phyloP scores from a whole-genome alignment of 495 filamentous ascomycete genomes.

The Neurospora sp. region DNA sequence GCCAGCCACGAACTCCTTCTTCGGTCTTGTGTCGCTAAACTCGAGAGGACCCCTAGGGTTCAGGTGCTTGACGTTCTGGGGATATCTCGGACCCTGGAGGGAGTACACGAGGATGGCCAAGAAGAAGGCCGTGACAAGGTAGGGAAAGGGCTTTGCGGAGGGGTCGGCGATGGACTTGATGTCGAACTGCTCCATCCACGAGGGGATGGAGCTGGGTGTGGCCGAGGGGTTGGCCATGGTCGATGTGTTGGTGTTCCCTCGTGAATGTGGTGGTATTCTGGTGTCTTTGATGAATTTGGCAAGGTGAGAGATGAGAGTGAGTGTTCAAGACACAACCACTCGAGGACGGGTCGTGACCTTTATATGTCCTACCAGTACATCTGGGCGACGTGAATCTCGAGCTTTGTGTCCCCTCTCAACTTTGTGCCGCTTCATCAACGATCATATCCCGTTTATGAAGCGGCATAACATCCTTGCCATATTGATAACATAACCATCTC shows the following conservation, averaged over 20 bases:
- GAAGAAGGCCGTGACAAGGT: conserved; percentile 1
- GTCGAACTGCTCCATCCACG: background rate
- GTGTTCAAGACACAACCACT: background rate
- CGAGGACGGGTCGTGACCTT: background rate
- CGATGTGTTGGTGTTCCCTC: background rate
- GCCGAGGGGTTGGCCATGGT: background rate
- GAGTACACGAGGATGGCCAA: background rate
- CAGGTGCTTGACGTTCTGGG: conserved; percentile 3
- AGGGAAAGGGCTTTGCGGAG: background rate
- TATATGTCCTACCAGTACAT: background rate
- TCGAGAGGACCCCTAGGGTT: conserved; percentile 6
- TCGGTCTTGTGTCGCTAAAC: conserved; percentile 8
- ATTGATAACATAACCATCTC: background rate
- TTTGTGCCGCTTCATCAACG: background rate
- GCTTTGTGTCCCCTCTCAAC: background rate
- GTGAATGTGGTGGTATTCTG: background rate
- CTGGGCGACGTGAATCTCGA: background rate
- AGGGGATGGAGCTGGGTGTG: background rate
- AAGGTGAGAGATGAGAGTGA: background rate
- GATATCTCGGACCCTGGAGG: background rate
- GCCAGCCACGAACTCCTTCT: conserved; percentile 4
- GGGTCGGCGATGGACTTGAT: background rate
- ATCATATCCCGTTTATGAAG: background rate
- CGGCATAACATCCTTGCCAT: background rate
- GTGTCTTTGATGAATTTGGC: background rate